Conservation (phyloP, 2,329 filamentous ascomycete genomes). For the Sodiomyces alkalinus region DNA sequence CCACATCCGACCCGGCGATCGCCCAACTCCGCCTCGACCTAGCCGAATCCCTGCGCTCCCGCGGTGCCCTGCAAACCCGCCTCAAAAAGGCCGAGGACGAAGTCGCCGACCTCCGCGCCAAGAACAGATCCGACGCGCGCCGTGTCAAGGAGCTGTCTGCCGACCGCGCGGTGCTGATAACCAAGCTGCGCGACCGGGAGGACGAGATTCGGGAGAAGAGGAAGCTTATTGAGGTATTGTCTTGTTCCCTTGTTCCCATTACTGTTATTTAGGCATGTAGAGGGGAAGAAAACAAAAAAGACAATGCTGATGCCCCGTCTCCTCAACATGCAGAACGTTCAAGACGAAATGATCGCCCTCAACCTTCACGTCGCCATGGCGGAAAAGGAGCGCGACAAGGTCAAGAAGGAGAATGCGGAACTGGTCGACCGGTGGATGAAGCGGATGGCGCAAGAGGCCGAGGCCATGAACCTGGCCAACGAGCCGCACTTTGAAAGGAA, state of each 20-base stretch:
- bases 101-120: conserved; percentile 44
- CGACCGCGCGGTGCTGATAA: conserved; percentile 45
- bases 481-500: conserved; percentile 17
- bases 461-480: conserved; percentile 64
- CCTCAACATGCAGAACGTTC: conserved; percentile 65
- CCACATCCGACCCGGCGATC: conserved; percentile 16
- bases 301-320: conserved; percentile 1
- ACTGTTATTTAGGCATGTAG: too few species aligned
- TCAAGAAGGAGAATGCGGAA: conserved; percentile 74
- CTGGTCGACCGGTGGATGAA: conserved; percentile 86
- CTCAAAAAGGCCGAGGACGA: conserved; percentile 49
- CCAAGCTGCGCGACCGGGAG: conserved; percentile 63
- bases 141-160: conserved; percentile 45
- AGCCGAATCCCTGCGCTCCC: conserved; percentile 60
- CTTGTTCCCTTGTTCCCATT: not conserved
- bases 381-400: conserved; percentile 56
- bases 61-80: conserved; percentile 49
- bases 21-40: conserved; percentile 53
- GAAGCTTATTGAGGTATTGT: conserved; percentile 56
- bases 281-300: too few species aligned
- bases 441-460: conserved; percentile 71
- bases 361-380: conserved; percentile 80
- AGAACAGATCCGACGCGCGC: conserved; percentile 42
- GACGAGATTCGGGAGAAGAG: conserved; percentile 76
- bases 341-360: conserved; percentile 82